Base-by-base conservation (phyloP, 768 basidiomycete genomes). In the Russula ochroleuca region DNA sequence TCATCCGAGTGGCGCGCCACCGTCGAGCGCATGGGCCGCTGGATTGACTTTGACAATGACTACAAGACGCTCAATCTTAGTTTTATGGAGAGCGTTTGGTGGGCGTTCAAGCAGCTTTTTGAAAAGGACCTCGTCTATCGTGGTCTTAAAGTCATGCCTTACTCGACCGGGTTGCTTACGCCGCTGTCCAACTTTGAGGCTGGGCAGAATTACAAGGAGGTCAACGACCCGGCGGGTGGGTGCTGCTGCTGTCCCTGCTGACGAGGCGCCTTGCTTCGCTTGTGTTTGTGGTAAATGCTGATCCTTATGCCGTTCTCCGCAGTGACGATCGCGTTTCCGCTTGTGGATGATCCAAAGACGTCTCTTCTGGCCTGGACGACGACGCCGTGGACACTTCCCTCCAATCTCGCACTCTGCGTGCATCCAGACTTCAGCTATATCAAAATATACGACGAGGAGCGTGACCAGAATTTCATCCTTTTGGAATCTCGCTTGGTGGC, bases 1-100 rank as follows among this genome's bases (percentile, higher is more conserved):
- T 82, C 95, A 2, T 82, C 84, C 8, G 95, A 98, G 72, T 99
- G 97, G 97, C 86, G 94, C 54, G 72, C 78, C 40, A 98, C 95
- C 5, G 96, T 99, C 59, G 95, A 97, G 75, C 86, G 97, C 67
- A 95, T 98, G 89, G 97, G 96, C 38, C 86, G 97, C 67, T 99
- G 97, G 97, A 98, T 99, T 77, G 97, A 99, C 76, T 99, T 99
- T 70, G 97, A 99, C 75, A 92, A 98, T 70, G 97, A 98, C 71
- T 99, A 99, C 80, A 98, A 98, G 80, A 99, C 97, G 17, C 82
- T 98, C 66, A 94, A 98, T 71, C 75, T 86, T 8, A 78, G 86
- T 10, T 99, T 92, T 75, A 98, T 99, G 97, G 97, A 99, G 79
- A 88, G 86, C 52, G 92, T 97, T 13, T 99, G 97, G 97, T 99